Percentiles rank a stretch among this genome's conserved stretches.
Evolutionary conservation across 176 grass and related monocot genomes (phyloP).

Genomic region (Thalia dealbata): DNA sequence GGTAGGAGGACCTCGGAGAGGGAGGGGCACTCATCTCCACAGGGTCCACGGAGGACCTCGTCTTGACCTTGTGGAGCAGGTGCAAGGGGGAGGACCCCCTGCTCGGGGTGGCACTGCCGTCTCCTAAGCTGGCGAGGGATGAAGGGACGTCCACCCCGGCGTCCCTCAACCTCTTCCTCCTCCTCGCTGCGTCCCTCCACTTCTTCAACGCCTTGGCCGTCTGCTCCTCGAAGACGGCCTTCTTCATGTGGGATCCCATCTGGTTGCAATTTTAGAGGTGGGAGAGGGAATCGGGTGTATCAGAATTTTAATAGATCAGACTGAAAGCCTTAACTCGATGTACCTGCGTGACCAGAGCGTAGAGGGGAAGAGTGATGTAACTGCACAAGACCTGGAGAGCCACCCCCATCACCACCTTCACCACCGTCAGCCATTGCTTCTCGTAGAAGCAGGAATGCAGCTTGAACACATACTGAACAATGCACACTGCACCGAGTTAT

Average conservation of each 20-base stretch:
- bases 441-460: conserved; percentile 46
- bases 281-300: too few species aligned
- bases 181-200: conserved; percentile 49
- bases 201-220: conserved; percentile 60
- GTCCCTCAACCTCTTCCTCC: conserved; percentile 35
- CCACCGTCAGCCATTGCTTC: conserved; percentile 24
- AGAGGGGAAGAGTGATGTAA: conserved; percentile 91
- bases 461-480: conserved; percentile 41
- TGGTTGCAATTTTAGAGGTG: conserved; percentile 14
- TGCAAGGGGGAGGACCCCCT: conserved; percentile 28
- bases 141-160: conserved; percentile 7
- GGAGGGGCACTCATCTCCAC: conserved; percentile 6
- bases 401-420: conserved; percentile 41
- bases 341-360: conserved; percentile 89
- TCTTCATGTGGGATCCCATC: conserved; percentile 98
- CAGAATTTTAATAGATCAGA: too few species aligned
- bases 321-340: too few species aligned
- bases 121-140: conserved; percentile 11
- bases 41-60: conserved; percentile 12
- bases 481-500: neutral
- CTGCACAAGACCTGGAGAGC: conserved; percentile 71
- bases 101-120: conserved; percentile 32
- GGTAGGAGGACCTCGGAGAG: conserved; percentile 23
- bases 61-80: conserved; percentile 35
- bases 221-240: conserved; percentile 80